These are phyloP conservation scores for Kwoniella heveanensis DNA, from an alignment of 768 basidiomycete species.

Conservation along the genomic window DNA sequence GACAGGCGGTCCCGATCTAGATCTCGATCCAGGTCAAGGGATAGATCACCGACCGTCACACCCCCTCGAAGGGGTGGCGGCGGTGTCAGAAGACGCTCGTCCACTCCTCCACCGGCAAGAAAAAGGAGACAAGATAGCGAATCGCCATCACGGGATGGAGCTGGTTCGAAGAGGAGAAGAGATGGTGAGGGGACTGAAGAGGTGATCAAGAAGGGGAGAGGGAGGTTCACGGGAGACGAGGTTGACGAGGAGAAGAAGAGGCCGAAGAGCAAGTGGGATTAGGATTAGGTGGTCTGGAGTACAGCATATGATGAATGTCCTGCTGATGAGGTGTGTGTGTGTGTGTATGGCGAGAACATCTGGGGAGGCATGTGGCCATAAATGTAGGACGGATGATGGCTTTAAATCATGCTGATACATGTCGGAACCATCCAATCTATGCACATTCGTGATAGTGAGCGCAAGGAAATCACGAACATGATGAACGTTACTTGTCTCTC, in stretches of 20 bases:
- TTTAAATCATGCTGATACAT: too few species aligned
- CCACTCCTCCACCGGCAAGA: conserved; percentile 23
- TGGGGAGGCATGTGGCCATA: too few species aligned
- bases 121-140: conserved; percentile 10
- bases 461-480: too few species aligned
- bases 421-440: too few species aligned
- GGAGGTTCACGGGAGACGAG: conserved; percentile 26
- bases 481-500: too few species aligned
- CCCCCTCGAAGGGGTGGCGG: conserved; percentile 20
- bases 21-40: conserved; percentile 6
- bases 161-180: conserved; percentile 16
- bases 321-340: too few species aligned
- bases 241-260: conserved; percentile 19
- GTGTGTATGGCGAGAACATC: too few species aligned
- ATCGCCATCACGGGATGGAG: not conserved
- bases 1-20: conserved; percentile 8
- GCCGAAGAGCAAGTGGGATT: conserved; percentile 27
- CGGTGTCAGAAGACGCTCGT: conserved; percentile 7
- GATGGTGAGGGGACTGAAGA: conserved; percentile 7
- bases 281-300: not conserved
- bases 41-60: conserved; percentile 26
- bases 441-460: too few species aligned
- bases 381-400: too few species aligned
- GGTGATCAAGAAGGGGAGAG: conserved; percentile 27
- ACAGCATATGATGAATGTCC: too few species aligned